Percentiles rank a stretch among this genome's conserved stretches.
Conservation (phyloP, 2,329 filamentous ascomycete species). For the Raffaelea ambrosiae region DNA sequence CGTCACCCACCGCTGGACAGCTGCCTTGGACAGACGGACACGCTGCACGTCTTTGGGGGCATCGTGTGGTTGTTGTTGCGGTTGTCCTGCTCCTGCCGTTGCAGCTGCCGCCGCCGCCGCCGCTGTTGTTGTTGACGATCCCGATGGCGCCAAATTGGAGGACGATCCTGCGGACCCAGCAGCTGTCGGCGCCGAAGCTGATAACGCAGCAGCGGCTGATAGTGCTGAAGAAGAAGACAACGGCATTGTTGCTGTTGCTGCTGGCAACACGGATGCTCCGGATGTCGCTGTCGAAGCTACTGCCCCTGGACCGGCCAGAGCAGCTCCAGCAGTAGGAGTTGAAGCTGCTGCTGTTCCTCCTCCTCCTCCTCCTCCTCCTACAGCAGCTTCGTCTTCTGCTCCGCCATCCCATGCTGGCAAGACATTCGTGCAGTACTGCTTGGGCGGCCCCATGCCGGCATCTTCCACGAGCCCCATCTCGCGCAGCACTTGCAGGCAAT, state of each 20-base stretch:
- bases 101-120: slow-evolving; percentile 1
- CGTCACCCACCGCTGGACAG: slow-evolving; percentile 58
- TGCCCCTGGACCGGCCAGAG: background rate
- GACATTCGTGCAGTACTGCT: slow-evolving; percentile 8
- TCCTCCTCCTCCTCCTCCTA: background rate
- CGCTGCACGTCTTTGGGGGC: slow-evolving; percentile 28
- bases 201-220: background rate
- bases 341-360: background rate
- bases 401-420: slow-evolving; percentile 6
- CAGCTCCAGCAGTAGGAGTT: background rate
- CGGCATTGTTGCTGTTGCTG: background rate
- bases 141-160: background rate
- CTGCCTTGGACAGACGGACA: slow-evolving; percentile 44
- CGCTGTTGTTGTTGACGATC: slow-evolving; percentile 1
- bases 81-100: slow-evolving; percentile 7
- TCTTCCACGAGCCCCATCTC: slow-evolving; percentile 69
- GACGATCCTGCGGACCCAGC: background rate
- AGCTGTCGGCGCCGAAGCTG: too few species aligned
- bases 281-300: background rate
- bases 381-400: background rate
- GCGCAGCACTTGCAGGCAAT: slow-evolving; percentile 68
- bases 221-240: background rate
- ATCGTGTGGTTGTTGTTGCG: slow-evolving; percentile 7
- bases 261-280: background rate
- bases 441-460: slow-evolving; percentile 36